Evolutionary conservation across 768 basidiomycete species (phyloP).

Genomic region (Tephrocybe rancida): DNA sequence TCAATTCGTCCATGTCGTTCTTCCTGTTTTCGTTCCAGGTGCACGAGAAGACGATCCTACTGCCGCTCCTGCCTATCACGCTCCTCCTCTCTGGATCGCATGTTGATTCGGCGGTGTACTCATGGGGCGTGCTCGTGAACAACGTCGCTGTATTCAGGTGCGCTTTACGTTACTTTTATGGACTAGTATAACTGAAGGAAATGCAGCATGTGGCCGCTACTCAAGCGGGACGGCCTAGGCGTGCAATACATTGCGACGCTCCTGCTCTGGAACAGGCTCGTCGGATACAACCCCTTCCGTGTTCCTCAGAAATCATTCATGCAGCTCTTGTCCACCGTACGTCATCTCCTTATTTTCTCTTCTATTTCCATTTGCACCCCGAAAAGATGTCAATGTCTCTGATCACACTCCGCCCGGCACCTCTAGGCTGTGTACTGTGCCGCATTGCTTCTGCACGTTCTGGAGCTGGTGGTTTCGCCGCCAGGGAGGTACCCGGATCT

Average conservation of each 20-base stretch:
- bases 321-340: slow-evolving; percentile 54
- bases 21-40: slow-evolving; percentile 97
- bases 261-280: slow-evolving; percentile 78
- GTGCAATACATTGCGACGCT: slow-evolving; percentile 72
- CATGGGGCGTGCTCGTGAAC: slow-evolving; percentile 74
- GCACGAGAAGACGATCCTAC: slow-evolving; percentile 90
- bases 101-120: slow-evolving; percentile 60
- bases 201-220: slow-evolving; percentile 90
- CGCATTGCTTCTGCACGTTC: slow-evolving; percentile 57
- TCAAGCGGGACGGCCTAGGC: slow-evolving; percentile 76
- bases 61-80: slow-evolving; percentile 85
- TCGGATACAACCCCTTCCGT: slow-evolving; percentile 75
- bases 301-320: slow-evolving; percentile 49
- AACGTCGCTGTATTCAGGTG: slow-evolving; percentile 91
- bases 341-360: slow-evolving; percentile 20
- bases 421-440: slow-evolving; percentile 62
- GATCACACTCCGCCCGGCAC: slow-evolving; percentile 9
- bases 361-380: too few species aligned
- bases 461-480: slow-evolving; percentile 63
- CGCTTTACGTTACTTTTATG: slow-evolving; percentile 18
- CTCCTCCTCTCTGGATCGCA: slow-evolving; percentile 65
- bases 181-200: background rate
- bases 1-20: slow-evolving; percentile 86
- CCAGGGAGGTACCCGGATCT: slow-evolving; percentile 84
- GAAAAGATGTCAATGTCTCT: slow-evolving; percentile 1